Evolutionary conservation across 1,284 basidiomycete genomes (phyloP), one percentile per base, ranked within the genome.

Genomic region (Phlebopus sp.): DNA sequence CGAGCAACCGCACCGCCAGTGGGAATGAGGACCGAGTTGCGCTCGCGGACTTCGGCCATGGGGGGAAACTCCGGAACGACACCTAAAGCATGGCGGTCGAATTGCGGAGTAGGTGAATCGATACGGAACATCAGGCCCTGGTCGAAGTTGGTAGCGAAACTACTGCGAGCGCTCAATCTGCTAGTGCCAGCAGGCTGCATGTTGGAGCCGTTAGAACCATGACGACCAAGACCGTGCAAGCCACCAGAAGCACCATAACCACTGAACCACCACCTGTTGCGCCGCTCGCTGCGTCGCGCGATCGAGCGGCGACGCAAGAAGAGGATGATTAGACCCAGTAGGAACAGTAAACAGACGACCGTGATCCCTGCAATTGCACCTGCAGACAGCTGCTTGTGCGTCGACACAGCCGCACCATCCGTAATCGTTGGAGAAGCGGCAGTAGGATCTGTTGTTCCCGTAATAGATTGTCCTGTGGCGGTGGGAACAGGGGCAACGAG

Each of bases 141-240:
- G 47, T 77, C 75, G 51, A 69, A 71, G 30, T 63, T 68, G 31
- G 75, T 76, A 17, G 68, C 75, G 50, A 77, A 77, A 60, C 73
- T 76, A 54, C 73, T 76, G 31, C 73, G 68, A 2, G 63, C 52
- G 30, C 69, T 70, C 32, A 43, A 27, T 40, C 53, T 51, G 34
- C 42, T 27, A 11, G 10, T 17, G 2, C 25, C 17, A 11, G 18
- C 15, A 41, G 44, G 51, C 14, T 27, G 17, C 13, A 38, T 32
- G 1, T 32, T 14, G 17, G 49, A 31, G 36, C 50, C 47, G 29
- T 32, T 49, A 44, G 18, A 17, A 37, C 31, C 42, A 36, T 38
- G 36, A 23, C 19, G 34, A 17, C 19, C 53, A 15, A 36, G 10
- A 29, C 50, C 13, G 15, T 50, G 45, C 15, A 44, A 44, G 35